phyloP scores from a whole-genome alignment of 139 green algal genomes.

The Chlamydomonas asymmetrica region DNA sequence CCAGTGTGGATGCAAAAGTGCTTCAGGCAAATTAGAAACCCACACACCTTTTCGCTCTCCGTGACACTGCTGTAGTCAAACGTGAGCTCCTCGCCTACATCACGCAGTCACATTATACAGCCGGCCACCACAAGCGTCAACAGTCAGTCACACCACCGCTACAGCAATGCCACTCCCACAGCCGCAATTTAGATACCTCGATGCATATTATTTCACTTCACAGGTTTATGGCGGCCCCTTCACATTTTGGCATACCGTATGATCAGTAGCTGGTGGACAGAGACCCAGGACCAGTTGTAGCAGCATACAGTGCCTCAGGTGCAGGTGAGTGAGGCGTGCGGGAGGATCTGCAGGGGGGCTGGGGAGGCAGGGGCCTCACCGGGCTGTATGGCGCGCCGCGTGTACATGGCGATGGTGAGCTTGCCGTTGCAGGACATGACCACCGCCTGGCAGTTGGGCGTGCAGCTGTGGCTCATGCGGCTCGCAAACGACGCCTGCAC shows the following conservation, averaged over 20 bases:
- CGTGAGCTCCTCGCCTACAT: slow-evolving; percentile 78
- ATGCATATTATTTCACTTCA: no score
- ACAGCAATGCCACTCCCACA: no score
- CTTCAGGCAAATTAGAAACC: neutral
- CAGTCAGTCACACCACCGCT: no score
- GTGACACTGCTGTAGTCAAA: slow-evolving; percentile 91
- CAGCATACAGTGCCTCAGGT: no score
- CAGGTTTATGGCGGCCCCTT: no score
- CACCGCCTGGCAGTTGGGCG: slow-evolving; percentile 87
- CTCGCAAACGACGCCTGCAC: slow-evolving; percentile 79
- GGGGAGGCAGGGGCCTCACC: neutral
- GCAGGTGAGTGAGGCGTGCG: no score
- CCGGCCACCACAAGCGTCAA: no score
- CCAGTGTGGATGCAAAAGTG: no score
- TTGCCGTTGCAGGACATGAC: slow-evolving; percentile 71
- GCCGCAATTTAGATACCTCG: no score
- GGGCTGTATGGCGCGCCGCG: slow-evolving; percentile 60
- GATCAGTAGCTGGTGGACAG: no score
- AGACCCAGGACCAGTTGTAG: no score
- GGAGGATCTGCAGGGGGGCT: neutral
- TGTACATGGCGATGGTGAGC: slow-evolving; percentile 90
- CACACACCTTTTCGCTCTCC: slow-evolving; percentile 57
- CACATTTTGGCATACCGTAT: no score
- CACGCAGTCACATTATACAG: neutral
- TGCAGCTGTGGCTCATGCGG: slow-evolving; percentile 93